Evolutionary conservation across 768 basidiomycete genomes (phyloP).

Genomic region (Flagelloscypha sp.): DNA sequence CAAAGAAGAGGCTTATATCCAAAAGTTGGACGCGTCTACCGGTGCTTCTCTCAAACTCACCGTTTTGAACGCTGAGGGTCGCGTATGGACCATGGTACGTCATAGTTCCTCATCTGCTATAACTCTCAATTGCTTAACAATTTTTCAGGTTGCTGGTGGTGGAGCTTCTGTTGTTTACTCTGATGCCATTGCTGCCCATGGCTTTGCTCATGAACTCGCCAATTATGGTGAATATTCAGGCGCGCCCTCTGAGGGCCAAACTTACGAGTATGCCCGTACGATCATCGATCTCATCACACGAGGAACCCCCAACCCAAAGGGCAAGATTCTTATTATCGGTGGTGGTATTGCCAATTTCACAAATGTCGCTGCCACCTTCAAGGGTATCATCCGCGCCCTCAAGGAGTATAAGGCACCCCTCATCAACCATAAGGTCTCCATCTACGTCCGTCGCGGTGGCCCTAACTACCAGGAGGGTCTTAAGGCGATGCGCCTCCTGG

Average conservation of each 20-base stretch:
- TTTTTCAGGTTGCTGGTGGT: constrained; percentile 51
- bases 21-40: constrained; percentile 93
- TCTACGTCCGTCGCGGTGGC: constrained; percentile 96
- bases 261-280: constrained; percentile 99
- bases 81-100: constrained; percentile 99
- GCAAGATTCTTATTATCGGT: constrained; percentile 99
- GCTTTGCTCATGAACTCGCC: constrained; percentile 94
- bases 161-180: constrained; percentile 51
- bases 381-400: constrained; percentile 96
- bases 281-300: constrained; percentile 96
- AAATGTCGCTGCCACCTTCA: constrained; percentile 98
- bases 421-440: constrained; percentile 78
- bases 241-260: constrained; percentile 96
- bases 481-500: constrained; percentile 97
- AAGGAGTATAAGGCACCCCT: constrained; percentile 87
- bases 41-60: constrained; percentile 98
- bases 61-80: constrained; percentile 88
- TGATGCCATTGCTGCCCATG: constrained; percentile 83
- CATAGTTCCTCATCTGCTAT: constrained; percentile 86
- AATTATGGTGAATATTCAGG: constrained; percentile 99
- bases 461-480: constrained; percentile 99
- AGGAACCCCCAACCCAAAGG: constrained; percentile 64
- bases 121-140: too few species aligned
- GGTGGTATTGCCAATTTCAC: constrained; percentile 99
- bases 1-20: constrained; percentile 98